These are phyloP conservation scores for Phytopythium litorale DNA, from an alignment of 352 stramenopile species.

Conservation along the genomic window DNA sequence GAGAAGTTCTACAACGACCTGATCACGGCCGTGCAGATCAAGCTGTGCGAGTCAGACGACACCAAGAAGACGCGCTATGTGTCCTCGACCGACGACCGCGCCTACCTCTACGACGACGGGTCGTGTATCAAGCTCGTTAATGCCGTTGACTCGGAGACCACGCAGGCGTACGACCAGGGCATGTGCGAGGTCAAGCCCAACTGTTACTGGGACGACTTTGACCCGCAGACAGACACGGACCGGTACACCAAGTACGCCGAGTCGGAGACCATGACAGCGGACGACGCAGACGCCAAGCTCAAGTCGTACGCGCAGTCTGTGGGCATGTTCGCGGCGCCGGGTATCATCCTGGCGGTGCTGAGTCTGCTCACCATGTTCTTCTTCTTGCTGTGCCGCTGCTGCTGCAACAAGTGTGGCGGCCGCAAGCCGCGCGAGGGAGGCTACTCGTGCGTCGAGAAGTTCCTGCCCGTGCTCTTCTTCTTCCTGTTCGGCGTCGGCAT, in stretches of 20 bases:
- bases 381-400: conserved; percentile 72
- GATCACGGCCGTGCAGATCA: conserved; percentile 50
- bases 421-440: conserved; percentile 49
- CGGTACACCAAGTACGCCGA: conserved; percentile 30
- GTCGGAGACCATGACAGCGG: conserved; percentile 23
- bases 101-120: conserved; percentile 41
- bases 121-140: conserved; percentile 25
- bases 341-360: conserved; percentile 49
- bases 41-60: conserved; percentile 35
- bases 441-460: conserved; percentile 71
- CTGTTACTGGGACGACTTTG: conserved; percentile 57
- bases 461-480: conserved; percentile 59
- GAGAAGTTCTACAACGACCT: conserved; percentile 63
- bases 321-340: conserved; percentile 48
- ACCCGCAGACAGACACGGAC: conserved; percentile 20
- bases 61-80: conserved; percentile 36
- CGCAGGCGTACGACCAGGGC: conserved; percentile 22
- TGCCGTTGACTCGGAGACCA: conserved; percentile 18
- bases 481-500: conserved; percentile 54
- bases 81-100: conserved; percentile 12
- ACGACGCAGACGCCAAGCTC: conserved; percentile 22
- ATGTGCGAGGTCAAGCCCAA: conserved; percentile 58
- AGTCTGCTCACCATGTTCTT: conserved; percentile 68
- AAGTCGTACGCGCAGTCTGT: conserved; percentile 51
- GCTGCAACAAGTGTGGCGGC: conserved; percentile 68